These are phyloP conservation scores for Arabidopsis arenosa DNA, from an alignment of 345 rosid species.

Conservation along the genomic window DNA sequence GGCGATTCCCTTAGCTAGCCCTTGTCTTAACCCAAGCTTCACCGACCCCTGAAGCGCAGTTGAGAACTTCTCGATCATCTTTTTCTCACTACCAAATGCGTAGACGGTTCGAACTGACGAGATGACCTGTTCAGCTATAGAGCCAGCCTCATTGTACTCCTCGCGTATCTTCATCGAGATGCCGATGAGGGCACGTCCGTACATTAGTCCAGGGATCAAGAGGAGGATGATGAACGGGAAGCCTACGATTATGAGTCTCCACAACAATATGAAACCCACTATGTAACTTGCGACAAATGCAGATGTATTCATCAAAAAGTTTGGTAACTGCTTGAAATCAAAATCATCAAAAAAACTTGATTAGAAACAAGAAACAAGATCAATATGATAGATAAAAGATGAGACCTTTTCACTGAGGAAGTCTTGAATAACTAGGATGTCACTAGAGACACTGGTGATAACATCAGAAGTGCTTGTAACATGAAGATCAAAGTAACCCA, in stretches of 20 bases:
- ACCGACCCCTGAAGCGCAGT: constrained; percentile 75
- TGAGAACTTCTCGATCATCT: constrained; percentile 75
- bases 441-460: constrained; percentile 85
- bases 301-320: constrained; percentile 75
- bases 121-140: constrained; percentile 85
- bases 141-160: constrained; percentile 85
- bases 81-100: constrained; percentile 83
- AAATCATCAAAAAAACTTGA: too few species aligned
- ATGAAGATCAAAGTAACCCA: too few species aligned
- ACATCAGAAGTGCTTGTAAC: constrained; percentile 52
- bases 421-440: constrained; percentile 89
- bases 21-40: constrained; percentile 84
- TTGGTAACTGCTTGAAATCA: constrained; percentile 65
- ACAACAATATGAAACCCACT: constrained; percentile 76
- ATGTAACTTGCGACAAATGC: constrained; percentile 84
- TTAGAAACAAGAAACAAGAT: too few species aligned
- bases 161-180: constrained; percentile 85
- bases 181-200: constrained; percentile 79
- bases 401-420: constrained; percentile 90
- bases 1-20: constrained; percentile 88
- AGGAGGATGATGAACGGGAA: constrained; percentile 80
- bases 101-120: constrained; percentile 81
- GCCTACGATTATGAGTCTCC: constrained; percentile 81
- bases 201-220: constrained; percentile 86
- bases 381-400: not conserved